Conservation (phyloP, 176 grass and related monocot species). For the Tuctoria greenei region DNA sequence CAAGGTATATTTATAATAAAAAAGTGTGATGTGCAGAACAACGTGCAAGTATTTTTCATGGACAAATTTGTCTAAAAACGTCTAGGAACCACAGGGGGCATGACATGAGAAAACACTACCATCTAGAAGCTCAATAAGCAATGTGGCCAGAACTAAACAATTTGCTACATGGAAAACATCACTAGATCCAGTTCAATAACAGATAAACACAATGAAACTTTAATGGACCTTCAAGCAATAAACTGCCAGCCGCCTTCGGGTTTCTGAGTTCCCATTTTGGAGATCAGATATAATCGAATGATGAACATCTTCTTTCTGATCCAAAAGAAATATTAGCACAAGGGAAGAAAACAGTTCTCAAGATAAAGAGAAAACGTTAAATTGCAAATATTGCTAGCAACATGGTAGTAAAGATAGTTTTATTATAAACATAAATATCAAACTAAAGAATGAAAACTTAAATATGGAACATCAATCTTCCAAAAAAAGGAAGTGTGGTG, state of each 20-base stretch:
- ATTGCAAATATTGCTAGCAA: conserved; percentile 5
- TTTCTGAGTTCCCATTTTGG: conserved; percentile 97
- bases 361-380: background rate
- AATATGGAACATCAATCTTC: background rate
- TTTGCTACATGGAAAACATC: conserved; percentile 5
- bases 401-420: conserved; percentile 3
- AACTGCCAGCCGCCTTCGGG: conserved; percentile 87
- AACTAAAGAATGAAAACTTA: background rate
- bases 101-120: background rate
- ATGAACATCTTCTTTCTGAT: conserved; percentile 97
- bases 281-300: conserved; percentile 99
- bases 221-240: conserved; percentile 91
- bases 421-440: background rate
- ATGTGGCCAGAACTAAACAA: background rate
- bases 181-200: conserved; percentile 1
- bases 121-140: background rate
- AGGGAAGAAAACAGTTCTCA: background rate
- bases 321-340: conserved; percentile 37
- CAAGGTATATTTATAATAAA: conserved; percentile 20
- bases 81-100: conserved; percentile 3
- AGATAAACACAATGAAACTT: conserved; percentile 12
- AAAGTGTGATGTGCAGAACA: background rate
- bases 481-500: background rate
- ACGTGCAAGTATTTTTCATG: conserved; percentile 8
- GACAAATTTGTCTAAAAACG: conserved; percentile 3